These are phyloP conservation scores for Leccinum griseonigrum DNA, from an alignment of 1,284 basidiomycete genomes.

Conservation along the genomic window DNA sequence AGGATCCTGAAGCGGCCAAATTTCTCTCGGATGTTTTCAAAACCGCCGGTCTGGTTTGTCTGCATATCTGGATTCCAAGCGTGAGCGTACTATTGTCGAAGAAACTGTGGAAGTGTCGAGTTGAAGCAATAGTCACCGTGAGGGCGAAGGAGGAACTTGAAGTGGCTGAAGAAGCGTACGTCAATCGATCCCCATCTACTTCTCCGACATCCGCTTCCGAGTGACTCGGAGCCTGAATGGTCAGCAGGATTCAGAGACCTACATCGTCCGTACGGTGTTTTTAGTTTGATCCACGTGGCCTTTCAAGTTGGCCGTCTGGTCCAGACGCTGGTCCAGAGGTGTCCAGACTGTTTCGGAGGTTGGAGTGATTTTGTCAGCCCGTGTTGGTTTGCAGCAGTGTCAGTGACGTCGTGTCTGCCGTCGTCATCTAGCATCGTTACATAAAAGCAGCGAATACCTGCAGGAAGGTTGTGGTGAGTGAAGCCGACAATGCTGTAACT, in stretches of 20 bases:
- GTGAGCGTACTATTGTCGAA: too few relatives aligned
- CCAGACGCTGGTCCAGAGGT: neutral
- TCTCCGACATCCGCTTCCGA: neutral
- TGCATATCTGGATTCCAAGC: too few relatives aligned
- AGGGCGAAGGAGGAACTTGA: neutral
- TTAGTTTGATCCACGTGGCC: neutral
- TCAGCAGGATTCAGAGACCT: neutral
- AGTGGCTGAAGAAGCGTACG: neutral
- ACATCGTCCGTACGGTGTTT: neutral
- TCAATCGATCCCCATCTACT: neutral
- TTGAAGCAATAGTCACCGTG: neutral
- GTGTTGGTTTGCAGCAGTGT: neutral
- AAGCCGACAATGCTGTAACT: too few relatives aligned
- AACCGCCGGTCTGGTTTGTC: neutral
- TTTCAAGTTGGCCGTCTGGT: neutral
- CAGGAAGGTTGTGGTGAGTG: too few relatives aligned
- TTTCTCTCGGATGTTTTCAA: neutral
- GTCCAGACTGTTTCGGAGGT: neutral
- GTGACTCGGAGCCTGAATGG: too few relatives aligned
- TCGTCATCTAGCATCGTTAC: neutral
- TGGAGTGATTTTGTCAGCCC: neutral
- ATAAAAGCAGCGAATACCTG: too few relatives aligned
- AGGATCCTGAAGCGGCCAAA: neutral
- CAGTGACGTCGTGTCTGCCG: neutral
- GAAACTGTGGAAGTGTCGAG: too few relatives aligned